A percentile compares a stretch with the other conserved stretches of the same genome.
phyloP scores from a whole-genome alignment of 2,329 filamentous ascomycete species.

The Botryotinia globosa region DNA sequence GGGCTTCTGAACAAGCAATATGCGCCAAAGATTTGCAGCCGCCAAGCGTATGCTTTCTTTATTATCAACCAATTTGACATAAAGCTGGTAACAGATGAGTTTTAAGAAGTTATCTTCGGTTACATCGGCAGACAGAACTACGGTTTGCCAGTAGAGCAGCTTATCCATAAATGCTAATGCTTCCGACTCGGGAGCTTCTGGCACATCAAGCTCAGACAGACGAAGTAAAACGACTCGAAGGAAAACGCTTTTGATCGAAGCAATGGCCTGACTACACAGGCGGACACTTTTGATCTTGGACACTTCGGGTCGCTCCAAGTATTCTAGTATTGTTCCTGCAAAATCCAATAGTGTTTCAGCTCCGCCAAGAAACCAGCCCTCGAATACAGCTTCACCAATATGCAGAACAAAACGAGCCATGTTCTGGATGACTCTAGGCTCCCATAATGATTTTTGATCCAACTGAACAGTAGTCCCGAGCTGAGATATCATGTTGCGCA shows the following conservation, averaged over 20 bases:
- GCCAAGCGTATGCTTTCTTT: conserved; percentile 66
- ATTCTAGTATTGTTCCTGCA: conserved; percentile 78
- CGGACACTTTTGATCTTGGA: conserved; percentile 79
- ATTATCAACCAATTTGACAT: conserved; percentile 77
- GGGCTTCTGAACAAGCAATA: conserved; percentile 90
- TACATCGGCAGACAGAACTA: conserved; percentile 75
- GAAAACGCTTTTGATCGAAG: conserved; percentile 72
- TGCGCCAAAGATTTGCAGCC: conserved; percentile 83
- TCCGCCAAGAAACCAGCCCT: conserved; percentile 94
- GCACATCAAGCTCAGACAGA: conserved; percentile 77
- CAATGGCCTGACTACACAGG: conserved; percentile 82
- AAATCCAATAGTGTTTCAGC: conserved; percentile 83
- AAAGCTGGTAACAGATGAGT: conserved; percentile 88
- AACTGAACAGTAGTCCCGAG: conserved; percentile 68
- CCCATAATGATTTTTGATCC: conserved; percentile 69
- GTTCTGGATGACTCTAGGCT: conserved; percentile 83
- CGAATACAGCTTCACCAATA: conserved; percentile 85
- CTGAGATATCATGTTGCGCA: conserved; percentile 70
- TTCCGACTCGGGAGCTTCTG: conserved; percentile 56
- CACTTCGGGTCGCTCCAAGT: conserved; percentile 81
- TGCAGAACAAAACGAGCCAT: conserved; percentile 77
- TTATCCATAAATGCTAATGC: conserved; percentile 74
- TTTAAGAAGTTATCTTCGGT: conserved; percentile 78
- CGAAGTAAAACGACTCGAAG: conserved; percentile 75
- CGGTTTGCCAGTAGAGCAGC: conserved; percentile 92